Evolutionary conservation across 345 rosid genomes (phyloP), one percentile per base, ranked within the genome.

Genomic region (Camelina sativa): DNA sequence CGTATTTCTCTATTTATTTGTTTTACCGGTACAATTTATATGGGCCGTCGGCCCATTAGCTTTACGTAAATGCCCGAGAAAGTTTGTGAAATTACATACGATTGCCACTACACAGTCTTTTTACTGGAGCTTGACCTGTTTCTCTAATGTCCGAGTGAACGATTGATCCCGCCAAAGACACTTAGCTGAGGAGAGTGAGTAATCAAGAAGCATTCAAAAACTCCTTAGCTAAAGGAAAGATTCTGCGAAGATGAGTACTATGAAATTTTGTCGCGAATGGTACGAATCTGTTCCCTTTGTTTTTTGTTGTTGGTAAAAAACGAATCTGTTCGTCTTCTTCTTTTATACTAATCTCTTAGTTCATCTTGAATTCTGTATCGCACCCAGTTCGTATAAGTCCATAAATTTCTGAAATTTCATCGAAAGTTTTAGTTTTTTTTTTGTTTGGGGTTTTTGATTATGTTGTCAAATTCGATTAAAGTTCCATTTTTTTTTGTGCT

Each of bases 191-290:
- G 11, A 4, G n/a, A 16, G 54, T 53, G 40, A 22, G 46, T 25
- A 22, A 53, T 63, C 64, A 34, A 35, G 67, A 56, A 75, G 62
- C 25, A 11, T 0, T 23, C 37, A 7, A 38, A 28, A 52, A 12
- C 50, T 53, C 55, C 62, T 67, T 9, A 50, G 13, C 46, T 59
- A 30, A 50, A 67, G 56, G 56, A 52, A 51, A 52, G 58, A 62
- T 22, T 62, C 51, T 28, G 47, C 43, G 32, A 83, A 82, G 76
- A 90, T 90, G 96, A 90, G 93, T 86, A 88, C 96, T 6, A 90
- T 88, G 93, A 90, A 90, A 38, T 90, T 88, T 80, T 90, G 93
- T 82, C 90, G 93, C 11, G 96, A 90, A 81, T 90, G 96, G 96
- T 90, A 32, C 65, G 61, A 50, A 50, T 61, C 74, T 69, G 2